A percentile compares a stretch with the other conserved stretches of the same genome.
Conservation (phyloP, 1,139 yeast species). For the Yamadazyma sp. region DNA sequence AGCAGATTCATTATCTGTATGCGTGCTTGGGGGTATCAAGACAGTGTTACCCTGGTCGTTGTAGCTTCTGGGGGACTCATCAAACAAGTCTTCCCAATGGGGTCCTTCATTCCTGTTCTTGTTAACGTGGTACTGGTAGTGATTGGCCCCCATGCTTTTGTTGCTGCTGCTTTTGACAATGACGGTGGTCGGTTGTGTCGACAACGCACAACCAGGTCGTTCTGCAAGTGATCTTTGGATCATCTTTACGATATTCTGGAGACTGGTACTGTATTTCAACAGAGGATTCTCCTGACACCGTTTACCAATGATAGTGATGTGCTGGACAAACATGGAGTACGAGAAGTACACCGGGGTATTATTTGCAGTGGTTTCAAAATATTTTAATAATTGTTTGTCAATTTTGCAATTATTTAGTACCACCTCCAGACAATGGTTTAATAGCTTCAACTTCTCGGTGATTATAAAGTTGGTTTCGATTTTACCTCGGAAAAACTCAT, state of each 20-base stretch:
- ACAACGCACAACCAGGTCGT: not conserved
- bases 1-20: not conserved
- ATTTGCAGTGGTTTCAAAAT: conserved; percentile 5
- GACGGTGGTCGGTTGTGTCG: not conserved
- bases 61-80: not conserved
- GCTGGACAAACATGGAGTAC: conserved; percentile 8
- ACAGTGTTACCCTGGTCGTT: no score
- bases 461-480: conserved; percentile 6
- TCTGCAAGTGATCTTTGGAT: not conserved
- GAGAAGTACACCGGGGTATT: conserved; percentile 13
- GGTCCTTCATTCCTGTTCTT: not conserved
- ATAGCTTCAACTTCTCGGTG: conserved; percentile 9
- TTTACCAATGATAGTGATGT: not conserved
- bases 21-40: no score
- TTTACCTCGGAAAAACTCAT: conserved; percentile 15
- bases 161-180: not conserved
- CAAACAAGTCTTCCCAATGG: conserved; percentile 1
- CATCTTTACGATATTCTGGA: not conserved
- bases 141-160: not conserved
- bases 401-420: conserved; percentile 11
- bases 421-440: conserved; percentile 3
- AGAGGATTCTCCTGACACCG: not conserved
- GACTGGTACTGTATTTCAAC: not conserved
- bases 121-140: conserved; percentile 1
- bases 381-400: conserved; percentile 5